phyloP scores from a whole-genome alignment of 2,329 filamentous ascomycete genomes.

The Colletotrichum cuscutae region DNA sequence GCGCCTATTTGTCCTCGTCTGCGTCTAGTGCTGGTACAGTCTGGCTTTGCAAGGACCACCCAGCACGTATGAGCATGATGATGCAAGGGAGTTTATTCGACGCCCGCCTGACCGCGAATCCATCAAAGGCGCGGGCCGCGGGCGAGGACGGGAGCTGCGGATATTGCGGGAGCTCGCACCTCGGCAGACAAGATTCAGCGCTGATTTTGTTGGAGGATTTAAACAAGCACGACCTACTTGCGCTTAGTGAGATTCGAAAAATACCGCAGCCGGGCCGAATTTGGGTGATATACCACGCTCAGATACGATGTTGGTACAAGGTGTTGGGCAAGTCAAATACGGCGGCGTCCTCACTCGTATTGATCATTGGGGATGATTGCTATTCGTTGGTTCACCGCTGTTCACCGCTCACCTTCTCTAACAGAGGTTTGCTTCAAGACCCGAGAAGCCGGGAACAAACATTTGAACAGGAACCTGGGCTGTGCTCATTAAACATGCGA shows the following conservation, averaged over 20 bases:
- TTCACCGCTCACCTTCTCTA: background rate
- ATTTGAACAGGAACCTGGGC: background rate
- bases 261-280: background rate
- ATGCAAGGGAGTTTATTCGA: background rate
- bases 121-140: background rate
- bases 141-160: background rate
- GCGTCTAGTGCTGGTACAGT: background rate
- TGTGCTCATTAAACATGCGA: background rate
- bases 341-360: background rate
- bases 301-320: background rate
- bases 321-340: background rate
- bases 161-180: background rate
- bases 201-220: background rate
- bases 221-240: background rate
- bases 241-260: background rate
- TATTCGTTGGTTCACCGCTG: background rate
- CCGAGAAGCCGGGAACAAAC: background rate
- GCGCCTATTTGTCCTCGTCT: background rate
- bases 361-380: background rate
- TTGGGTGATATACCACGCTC: background rate
- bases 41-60: background rate
- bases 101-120: background rate
- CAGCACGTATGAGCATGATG: background rate
- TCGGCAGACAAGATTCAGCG: background rate
- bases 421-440: background rate